Evolutionary conservation across 2,329 filamentous ascomycete species (phyloP).

Genomic region (Colletotrichum navitas): DNA sequence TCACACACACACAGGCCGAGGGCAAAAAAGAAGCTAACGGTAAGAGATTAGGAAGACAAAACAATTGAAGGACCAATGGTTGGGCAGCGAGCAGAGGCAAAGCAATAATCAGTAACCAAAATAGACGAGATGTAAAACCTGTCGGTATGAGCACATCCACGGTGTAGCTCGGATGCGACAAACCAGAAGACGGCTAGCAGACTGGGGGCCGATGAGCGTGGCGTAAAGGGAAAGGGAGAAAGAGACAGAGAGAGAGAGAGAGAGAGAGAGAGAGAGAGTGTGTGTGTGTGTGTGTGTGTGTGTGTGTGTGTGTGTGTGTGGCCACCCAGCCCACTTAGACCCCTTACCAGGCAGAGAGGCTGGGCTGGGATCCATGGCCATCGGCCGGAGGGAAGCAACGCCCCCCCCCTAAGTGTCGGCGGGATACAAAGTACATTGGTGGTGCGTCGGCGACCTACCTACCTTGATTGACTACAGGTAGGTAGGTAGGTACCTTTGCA

Average conservation of each 20-base stretch:
- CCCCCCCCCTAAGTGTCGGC: neutral
- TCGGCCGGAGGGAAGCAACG: constrained; percentile 5
- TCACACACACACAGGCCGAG: too few species aligned
- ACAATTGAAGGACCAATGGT: neutral
- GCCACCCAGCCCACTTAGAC: constrained; percentile 38
- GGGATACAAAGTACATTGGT: neutral
- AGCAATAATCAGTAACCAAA: constrained; percentile 18
- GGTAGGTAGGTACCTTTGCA: neutral
- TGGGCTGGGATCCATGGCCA: constrained; percentile 29
- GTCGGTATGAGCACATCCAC: constrained; percentile 1
- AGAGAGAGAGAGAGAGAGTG: too few species aligned
- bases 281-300: too few species aligned
- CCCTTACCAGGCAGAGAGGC: constrained; percentile 30
- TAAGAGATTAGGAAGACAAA: constrained; percentile 17
- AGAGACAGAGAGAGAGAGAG: neutral
- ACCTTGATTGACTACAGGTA: too few species aligned
- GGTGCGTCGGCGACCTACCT: too few species aligned
- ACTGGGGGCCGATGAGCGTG: constrained; percentile 13
- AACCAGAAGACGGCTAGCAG: constrained; percentile 10
- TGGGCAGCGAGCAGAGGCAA: constrained; percentile 4
- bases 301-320: constrained; percentile 14
- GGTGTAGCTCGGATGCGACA: constrained; percentile 11
- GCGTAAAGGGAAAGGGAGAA: constrained; percentile 19
- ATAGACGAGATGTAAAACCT: constrained; percentile 1
- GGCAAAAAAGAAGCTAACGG: constrained; percentile 4